Evolutionary conservation across 108 stramenopile species (phyloP), one percentile per base, ranked within the genome.

Genomic region (Skeletonema tropicum): DNA sequence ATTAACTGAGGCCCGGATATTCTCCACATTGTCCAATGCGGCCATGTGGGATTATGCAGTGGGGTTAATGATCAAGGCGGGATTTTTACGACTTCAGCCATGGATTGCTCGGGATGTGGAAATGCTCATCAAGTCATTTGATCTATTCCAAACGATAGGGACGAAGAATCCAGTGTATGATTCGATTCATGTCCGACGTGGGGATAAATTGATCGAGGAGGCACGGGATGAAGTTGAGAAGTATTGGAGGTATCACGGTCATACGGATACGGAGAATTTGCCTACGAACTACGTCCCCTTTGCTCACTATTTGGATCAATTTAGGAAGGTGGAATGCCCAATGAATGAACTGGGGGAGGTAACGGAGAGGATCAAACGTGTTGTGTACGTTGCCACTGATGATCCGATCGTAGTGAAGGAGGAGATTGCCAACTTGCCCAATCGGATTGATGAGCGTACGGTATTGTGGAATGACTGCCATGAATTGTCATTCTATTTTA

Each of bases 101-200:
- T 76, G 75, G 75, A 62, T 76, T 38, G 75, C 75, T 5, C 67
- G 68, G 0, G 75, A 76, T 61, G 60, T 69, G 1, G 68, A 76
- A 49, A 30, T 61, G 31, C 58, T 77, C 29, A 25, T 77, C 32
- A 17, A 38, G 36, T 25, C 33, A 25, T 60, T 70, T 36, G 63
- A 77, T 55, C 39, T 77, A 10, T 63, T 49, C 23, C 21, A 55
- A 23, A 55, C 3, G 52, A 8, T 23, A 23, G 52, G 19, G 6
- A 10, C 52, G 13, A 32, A 31, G 3, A n/a, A 68, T 26, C 25
- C 49, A 14, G 60, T 12, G 17, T 72, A 65, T 49, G 30, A 32
- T 42, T 57, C 72, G 7, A 77, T 85, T 23, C 84, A 85, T 58
- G 80, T 85, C 33, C 80, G 84, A 14, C 67, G 84, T 15, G 84